Base-by-base conservation (phyloP, 495 filamentous ascomycete species). In the Aspergillus heteromorphus region DNA sequence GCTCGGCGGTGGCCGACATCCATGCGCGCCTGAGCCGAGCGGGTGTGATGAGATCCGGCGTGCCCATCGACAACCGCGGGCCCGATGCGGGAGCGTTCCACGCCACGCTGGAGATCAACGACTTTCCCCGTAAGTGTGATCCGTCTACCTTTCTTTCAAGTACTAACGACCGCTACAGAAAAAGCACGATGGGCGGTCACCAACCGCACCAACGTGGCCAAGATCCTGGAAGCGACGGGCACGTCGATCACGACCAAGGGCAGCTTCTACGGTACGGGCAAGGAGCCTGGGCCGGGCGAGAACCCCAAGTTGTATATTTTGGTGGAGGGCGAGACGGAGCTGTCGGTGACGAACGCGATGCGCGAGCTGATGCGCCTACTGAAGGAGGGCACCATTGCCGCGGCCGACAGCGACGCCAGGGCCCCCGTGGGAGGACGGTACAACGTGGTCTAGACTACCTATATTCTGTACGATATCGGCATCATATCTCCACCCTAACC, bases 161-260 rank as follows among this genome's bases (percentile, higher is more conserved):
- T 53, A 45, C 63, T 76, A 59, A 72, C 56, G 11, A 14, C 6
- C 19, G 21, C 23, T 65, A 73, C 64, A 85, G 82, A 97, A 70
- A 97, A 97, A 83, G 93, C 95, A 58, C 84, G 93, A 52, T 99
- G 93, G 93, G 92, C 91, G 18, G 93, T 99, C 70, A 99, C 93
- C 45, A 99, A 99, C 65, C 84, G 93, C 40, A 99, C 95, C 5
- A 99, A 99, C 62, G 93, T 99, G 53, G 93, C 93, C 57, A 97
- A 97, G 76, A 96, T 99, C 51, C 80, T 99, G 49, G 93, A 99
- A 66, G 82, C 88, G 6, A 96, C 91, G 1, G 93, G 91, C 30
- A 96, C 91, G 6, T 95, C 89, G 4, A 99, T 99, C 69, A 99
- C 93, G 0, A 97, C 90, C 41, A 99, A 99, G 72, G 93, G 93